Base-by-base conservation (phyloP, 306 rosid species). In the Geum urbanum region DNA sequence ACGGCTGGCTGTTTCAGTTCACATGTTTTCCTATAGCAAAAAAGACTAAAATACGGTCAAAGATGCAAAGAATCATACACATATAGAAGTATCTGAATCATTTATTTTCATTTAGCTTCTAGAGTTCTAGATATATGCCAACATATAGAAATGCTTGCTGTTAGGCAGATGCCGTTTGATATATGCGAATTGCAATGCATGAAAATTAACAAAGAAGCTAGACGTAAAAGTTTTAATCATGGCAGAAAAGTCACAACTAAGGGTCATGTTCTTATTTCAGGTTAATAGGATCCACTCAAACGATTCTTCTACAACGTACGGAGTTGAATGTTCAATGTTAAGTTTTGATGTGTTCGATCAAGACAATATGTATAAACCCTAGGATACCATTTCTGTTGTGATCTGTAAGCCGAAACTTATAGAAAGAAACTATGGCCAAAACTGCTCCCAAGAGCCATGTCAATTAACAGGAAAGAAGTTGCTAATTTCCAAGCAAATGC, bases 401-500 rank as follows among this genome's bases (percentile, higher is more conserved):
- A n/a, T n/a, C n/a, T 6, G 44, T 7, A 13, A 32, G 35, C 35
- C 2, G 2, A 58, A 58, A 27, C 63, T 58, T n/a, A n/a, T 6
- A 16, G 19, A 13, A 58, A 13, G 43, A 14, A 32, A 58, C 44
- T 32, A 35, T 6, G 63, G 63, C 43, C 10, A 58, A 58, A 58
- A 16, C 37, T 61, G 48, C 66, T 39, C 24, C 63, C 63, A 58
- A 58, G 63, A 32, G 63, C 14, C 63, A 32, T 32, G 19, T n/a
- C n/a, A n/a, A n/a, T n/a, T 58, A 61, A 20, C 14, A 47, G 70
- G 11, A 45, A 73, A 62, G 54, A 41, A 66, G 74, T 35, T 74
- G 84, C 73, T 74, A 72, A 12, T 70, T 19, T 70, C 79, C 68
- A 81, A 76, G 81, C 84, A 86, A 22, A 68, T 7, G 51, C 86